Evolutionary conservation across 202 grass and related monocot genomes (phyloP), one percentile per base, ranked within the genome.

Genomic region (Sporobolus alterniflorus): DNA sequence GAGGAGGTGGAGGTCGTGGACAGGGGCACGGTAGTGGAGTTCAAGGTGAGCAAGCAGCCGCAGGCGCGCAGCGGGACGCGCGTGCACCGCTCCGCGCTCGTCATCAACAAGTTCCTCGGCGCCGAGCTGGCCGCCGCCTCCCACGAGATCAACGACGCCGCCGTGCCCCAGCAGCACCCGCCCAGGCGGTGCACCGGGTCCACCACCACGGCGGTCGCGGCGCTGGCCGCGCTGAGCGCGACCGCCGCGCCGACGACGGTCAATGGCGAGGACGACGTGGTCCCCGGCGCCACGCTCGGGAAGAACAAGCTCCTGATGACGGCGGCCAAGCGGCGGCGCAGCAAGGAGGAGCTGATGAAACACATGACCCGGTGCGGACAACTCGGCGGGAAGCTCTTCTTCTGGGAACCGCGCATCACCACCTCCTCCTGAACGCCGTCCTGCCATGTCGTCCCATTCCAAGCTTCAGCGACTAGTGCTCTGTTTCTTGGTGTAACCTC

Each of bases 21-120:
- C 78, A 88, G 94, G 63, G 89, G 94, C n/a, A 97, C 91, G 12
- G 89, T 97, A 5, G 88, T 97, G 16, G 94, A 97, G 80, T 89
- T 97, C 14, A 97, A 94, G 85, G 94, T 97, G 48, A 97, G 87
- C 84, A 88, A 89, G 28, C 94, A 97, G 83, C 87, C 84, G 15
- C 91, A 93, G 81, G 29, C 73, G 65, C 59, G 65, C 41, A 24
- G 70, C 18, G 85, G 56, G 62, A 91, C 88, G 36, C n/a, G n/a
- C n/a, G 87, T 84, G 67, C 91, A 88, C 71, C 91, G 91, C 5
- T 97, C 89, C 7, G 88, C 85, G 49, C 78, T 97, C 49, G 94
- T 97, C 22, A 94, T 97, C 91, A 97, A 97, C 87, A 97, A 97
- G 89, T 97, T 97, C 91, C 87, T 97, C 32, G 91, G 94, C 44